phyloP scores from a whole-genome alignment of 148 eudicot species.

The Limonium bicolor region DNA sequence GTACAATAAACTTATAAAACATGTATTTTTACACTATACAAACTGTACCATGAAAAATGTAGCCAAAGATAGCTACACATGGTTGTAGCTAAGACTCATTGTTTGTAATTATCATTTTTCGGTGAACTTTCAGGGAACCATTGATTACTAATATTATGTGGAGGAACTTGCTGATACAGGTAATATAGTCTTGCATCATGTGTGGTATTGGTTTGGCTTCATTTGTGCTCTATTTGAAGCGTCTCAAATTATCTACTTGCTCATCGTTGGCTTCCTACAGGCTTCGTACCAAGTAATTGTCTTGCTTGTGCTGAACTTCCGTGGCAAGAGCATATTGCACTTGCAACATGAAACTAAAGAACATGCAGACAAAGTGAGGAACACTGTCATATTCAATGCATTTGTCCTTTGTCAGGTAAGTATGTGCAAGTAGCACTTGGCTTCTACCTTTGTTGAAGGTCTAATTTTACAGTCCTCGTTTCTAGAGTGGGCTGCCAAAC shows the following conservation, averaged over 20 bases:
- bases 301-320: conserved; percentile 20
- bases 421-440: neutral
- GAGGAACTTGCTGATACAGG: conserved; percentile 59
- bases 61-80: too few species aligned
- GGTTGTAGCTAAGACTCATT: too few species aligned
- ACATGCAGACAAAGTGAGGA: conserved; percentile 18
- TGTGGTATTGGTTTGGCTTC: too few species aligned
- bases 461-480: neutral
- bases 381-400: conserved; percentile 29
- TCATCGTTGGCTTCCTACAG: too few species aligned
- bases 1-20: too few species aligned
- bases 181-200: too few species aligned
- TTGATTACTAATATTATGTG: conserved; percentile 31
- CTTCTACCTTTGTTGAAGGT: neutral
- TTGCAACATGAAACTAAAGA: conserved; percentile 16
- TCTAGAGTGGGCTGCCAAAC: neutral
- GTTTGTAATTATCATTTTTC: too few species aligned
- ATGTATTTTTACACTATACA: too few species aligned
- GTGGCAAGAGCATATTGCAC: conserved; percentile 15
- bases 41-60: too few species aligned
- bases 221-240: too few species aligned
- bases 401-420: conserved; percentile 33
- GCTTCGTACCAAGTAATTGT: conserved; percentile 24
- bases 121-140: conserved; percentile 45
- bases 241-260: too few species aligned